Base-by-base conservation (phyloP, 331 rosid species). In the Rhamnella rubrinervis region DNA sequence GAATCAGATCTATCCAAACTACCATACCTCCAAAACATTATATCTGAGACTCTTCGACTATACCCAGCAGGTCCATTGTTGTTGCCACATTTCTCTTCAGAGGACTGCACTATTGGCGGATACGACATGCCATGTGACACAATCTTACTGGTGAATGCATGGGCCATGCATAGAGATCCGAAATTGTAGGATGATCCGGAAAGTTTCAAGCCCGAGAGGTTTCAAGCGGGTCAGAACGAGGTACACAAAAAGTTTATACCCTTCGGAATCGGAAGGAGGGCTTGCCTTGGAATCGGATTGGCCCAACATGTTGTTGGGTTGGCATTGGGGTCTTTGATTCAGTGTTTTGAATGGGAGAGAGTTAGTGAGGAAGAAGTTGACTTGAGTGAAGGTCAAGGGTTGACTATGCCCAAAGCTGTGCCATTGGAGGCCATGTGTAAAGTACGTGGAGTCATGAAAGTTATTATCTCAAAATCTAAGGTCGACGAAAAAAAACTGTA, bases 261-360 rank as follows among this genome's bases (percentile, higher is more conserved):
- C 19, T 66, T 66, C n/a, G 71, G 71, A 12, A 18, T 35, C 9
- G 71, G 72, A 7, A 39, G 72, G 55, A 55, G 72, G 38, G 63
- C 63, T 0, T 68, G 72, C 23, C 72, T 63, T 2, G 72, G 72
- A 0, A 8, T 19, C 0, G 17, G 39, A 21, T 37, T 68, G 72
- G 72, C 38, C 17, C 17, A 7, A 12, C 55, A 41, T 4, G 47
- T 16, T 1, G 40, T 68, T 23, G 25, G 63, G 5, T 68, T 68
- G 63, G 15, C 63, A 55, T 56, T 55, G 53, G 72, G 63, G 17
- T 12, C 72, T 2, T 28, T 68, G 53, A 68, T 68, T 56, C 72
- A 68, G 53, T 68, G 63, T 38, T 68, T 68, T 55, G 63, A 68
- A 39, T 68, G 72, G 63, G 38, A 68, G 10, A 68, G 39, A 35